phyloP scores from a whole-genome alignment of 2,329 filamentous ascomycete genomes.

The Fusarium nisikadoi region DNA sequence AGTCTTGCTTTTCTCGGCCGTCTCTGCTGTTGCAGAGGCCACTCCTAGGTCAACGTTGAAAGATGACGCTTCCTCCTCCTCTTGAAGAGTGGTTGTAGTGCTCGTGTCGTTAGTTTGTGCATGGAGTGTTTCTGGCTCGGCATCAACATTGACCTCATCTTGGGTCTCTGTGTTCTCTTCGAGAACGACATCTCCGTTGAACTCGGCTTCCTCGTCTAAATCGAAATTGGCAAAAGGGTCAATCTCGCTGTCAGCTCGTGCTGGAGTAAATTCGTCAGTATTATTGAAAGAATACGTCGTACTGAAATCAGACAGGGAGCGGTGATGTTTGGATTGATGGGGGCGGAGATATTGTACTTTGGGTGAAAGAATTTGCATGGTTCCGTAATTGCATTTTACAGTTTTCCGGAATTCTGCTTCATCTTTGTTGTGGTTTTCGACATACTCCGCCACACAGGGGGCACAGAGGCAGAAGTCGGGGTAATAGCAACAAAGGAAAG shows the following conservation, averaged over 20 bases:
- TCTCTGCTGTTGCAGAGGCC: conserved; percentile 33
- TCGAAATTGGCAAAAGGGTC: conserved; percentile 44
- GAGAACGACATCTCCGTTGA: conserved; percentile 28
- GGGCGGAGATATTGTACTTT: neutral
- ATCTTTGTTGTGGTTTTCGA: conserved; percentile 28
- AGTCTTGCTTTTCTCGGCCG: conserved; percentile 33
- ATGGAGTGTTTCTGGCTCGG: conserved; percentile 19
- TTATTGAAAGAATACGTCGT: conserved; percentile 35
- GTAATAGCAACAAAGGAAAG: conserved; percentile 26
- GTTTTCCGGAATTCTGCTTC: conserved; percentile 24
- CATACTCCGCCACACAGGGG: conserved; percentile 26
- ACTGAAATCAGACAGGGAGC: conserved; percentile 27
- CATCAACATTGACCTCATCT: conserved; percentile 23
- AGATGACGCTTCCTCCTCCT: conserved; percentile 46
- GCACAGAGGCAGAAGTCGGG: conserved; percentile 36
- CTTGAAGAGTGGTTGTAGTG: conserved; percentile 49
- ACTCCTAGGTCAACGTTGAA: conserved; percentile 39
- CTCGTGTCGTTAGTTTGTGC: conserved; percentile 41
- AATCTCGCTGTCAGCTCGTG: conserved; percentile 36
- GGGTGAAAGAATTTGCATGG: neutral
- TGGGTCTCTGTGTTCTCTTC: conserved; percentile 30
- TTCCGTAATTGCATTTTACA: conserved; percentile 3
- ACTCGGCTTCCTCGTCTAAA: conserved; percentile 35
- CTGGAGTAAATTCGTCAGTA: conserved; percentile 44
- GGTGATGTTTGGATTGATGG: conserved; percentile 6